Percentiles rank a stretch among this genome's conserved stretches.
These are phyloP conservation scores for Aspergillus ellipticus DNA, from an alignment of 495 filamentous ascomycete species.

Conservation along the genomic window DNA sequence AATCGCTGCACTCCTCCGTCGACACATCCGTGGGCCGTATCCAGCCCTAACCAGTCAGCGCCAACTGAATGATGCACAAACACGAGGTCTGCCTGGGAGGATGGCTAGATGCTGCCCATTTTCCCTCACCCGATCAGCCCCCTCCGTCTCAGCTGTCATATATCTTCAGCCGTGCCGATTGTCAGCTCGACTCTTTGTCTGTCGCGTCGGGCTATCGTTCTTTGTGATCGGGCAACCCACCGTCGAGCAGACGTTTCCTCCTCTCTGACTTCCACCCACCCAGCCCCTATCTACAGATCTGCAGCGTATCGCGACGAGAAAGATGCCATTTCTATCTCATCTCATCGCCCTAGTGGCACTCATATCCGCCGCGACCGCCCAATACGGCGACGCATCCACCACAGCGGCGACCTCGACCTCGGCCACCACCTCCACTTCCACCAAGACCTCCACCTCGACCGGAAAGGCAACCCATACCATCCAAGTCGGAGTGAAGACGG, in stretches of 20 bases:
- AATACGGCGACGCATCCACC: conserved; percentile 1
- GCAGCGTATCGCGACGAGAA: too few relatives aligned
- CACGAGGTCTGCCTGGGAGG: background rate
- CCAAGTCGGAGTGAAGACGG: conserved; percentile 42
- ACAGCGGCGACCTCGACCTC: conserved; percentile 8
- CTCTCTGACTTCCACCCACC: too few relatives aligned
- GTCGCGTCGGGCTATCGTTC: background rate
- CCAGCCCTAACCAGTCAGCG: conserved; percentile 1
- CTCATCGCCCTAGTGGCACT: too few relatives aligned
- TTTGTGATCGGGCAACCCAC: background rate
- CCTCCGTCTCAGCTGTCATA: too few relatives aligned
- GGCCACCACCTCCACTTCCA: background rate
- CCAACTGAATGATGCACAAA: background rate
- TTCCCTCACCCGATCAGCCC: too few relatives aligned
- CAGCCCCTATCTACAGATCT: too few relatives aligned
- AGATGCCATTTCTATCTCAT: too few relatives aligned
- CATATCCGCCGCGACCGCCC: background rate
- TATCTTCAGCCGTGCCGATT: background rate
- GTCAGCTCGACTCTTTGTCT: background rate
- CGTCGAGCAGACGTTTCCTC: background rate
- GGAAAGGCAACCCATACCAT: conserved; percentile 42
- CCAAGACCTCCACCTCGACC: conserved; percentile 15
- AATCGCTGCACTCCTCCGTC: background rate
- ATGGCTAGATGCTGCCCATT: background rate
- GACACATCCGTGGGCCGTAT: background rate